These are phyloP conservation scores for Schizophyllum amplum DNA, from an alignment of 1,284 basidiomycete genomes.

Conservation along the genomic window DNA sequence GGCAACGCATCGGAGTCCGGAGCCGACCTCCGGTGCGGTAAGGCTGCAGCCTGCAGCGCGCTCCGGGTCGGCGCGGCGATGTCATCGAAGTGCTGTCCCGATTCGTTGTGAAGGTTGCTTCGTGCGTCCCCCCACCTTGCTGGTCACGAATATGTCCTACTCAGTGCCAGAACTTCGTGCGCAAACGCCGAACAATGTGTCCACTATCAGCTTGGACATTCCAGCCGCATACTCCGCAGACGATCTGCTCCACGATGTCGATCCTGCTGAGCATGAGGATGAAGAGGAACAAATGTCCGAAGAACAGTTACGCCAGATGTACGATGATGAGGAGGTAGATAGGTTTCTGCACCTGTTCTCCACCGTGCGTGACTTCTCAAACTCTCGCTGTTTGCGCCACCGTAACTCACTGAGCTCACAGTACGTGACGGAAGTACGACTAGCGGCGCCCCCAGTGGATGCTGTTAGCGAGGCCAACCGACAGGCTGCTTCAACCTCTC, in stretches of 20 bases:
- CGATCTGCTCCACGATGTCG: background rate
- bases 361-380: constrained; percentile 29
- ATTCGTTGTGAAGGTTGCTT: too few species aligned
- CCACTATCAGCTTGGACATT: background rate
- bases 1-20: too few species aligned
- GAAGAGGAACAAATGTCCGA: constrained; percentile 22
- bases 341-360: constrained; percentile 50
- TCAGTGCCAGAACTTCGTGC: too few species aligned
- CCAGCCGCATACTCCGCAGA: background rate
- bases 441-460: background rate
- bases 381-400: constrained; percentile 1
- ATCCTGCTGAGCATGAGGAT: constrained; percentile 6
- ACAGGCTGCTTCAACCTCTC: too few species aligned
- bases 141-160: too few species aligned
- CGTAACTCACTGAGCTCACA: constrained; percentile 16
- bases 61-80: too few species aligned
- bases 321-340: constrained; percentile 57
- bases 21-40: too few species aligned
- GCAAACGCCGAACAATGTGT: background rate
- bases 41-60: too few species aligned
- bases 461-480: too few species aligned
- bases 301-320: constrained; percentile 42
- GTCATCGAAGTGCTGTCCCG: too few species aligned
- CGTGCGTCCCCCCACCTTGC: too few species aligned
- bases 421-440: constrained; percentile 52